Percentiles rank a stretch among this genome's conserved stretches.
Evolutionary conservation across 306 rosid species (phyloP).

Genomic region (Vigna mungo): DNA sequence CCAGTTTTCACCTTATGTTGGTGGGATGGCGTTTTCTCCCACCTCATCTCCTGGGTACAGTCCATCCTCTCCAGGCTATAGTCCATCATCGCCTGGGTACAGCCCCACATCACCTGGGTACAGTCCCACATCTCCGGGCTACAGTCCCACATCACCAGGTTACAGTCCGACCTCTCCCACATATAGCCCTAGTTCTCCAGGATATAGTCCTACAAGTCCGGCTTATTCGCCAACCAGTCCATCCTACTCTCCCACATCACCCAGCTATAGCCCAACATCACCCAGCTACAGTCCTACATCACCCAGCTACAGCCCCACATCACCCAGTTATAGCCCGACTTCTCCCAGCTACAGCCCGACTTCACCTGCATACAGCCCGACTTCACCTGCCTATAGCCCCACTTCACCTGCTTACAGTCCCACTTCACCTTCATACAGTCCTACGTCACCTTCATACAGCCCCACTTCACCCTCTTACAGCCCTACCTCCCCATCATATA

Average conservation of each 20-base stretch:
- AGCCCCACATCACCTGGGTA: constrained; percentile 97
- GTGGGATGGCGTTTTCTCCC: constrained; percentile 97
- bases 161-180: constrained; percentile 97
- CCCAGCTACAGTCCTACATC: constrained; percentile 91
- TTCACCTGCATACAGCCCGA: constrained; percentile 70
- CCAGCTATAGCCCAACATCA: constrained; percentile 82
- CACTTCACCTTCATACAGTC: constrained; percentile 72
- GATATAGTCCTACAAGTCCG: constrained; percentile 96
- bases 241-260: constrained; percentile 88
- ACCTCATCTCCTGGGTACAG: constrained; percentile 94
- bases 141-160: constrained; percentile 95
- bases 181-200: constrained; percentile 97
- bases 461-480: constrained; percentile 85
- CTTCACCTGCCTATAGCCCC: constrained; percentile 84
- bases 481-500: constrained; percentile 82
- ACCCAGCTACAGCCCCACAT: constrained; percentile 81
- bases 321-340: constrained; percentile 72
- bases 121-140: constrained; percentile 94
- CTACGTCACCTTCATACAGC: constrained; percentile 78
- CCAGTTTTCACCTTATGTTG: constrained; percentile 96
- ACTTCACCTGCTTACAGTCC: constrained; percentile 82
- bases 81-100: constrained; percentile 96
- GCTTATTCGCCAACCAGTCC: constrained; percentile 98
- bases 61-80: constrained; percentile 95
- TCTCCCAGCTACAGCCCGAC: constrained; percentile 93